Evolutionary conservation across 2,329 filamentous ascomycete genomes (phyloP).

Genomic region (Talaromyces sp.): DNA sequence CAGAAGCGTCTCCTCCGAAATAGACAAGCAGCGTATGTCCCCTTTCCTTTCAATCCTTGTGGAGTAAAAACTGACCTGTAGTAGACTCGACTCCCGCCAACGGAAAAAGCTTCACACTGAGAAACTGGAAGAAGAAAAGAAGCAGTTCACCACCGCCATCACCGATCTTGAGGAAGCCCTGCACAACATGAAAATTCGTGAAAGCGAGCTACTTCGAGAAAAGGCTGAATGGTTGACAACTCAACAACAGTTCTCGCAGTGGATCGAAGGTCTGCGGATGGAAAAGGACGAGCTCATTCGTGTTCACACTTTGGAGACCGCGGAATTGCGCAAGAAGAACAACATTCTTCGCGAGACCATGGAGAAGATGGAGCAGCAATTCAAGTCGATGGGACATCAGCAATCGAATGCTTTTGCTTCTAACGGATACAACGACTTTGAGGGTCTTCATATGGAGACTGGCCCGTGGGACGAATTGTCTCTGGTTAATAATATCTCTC

Average conservation of each 20-base stretch:
- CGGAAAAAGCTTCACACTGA: conserved; percentile 98
- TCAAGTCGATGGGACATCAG: conserved; percentile 28
- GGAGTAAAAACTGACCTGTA: conserved; percentile 16
- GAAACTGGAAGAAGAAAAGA: conserved; percentile 94
- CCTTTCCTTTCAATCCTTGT: conserved; percentile 23
- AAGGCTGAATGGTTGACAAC: conserved; percentile 66
- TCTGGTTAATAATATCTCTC: conserved; percentile 64
- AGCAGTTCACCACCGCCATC: conserved; percentile 77
- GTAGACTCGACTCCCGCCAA: conserved; percentile 88
- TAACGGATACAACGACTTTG: conserved; percentile 76
- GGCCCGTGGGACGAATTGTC: conserved; percentile 77
- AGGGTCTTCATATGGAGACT: conserved; percentile 75
- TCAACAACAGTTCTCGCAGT: conserved; percentile 71
- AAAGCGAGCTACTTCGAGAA: conserved; percentile 52
- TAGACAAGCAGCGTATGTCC: conserved; percentile 87
- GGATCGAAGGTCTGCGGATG: conserved; percentile 72
- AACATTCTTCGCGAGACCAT: conserved; percentile 70
- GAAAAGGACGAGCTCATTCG: conserved; percentile 93
- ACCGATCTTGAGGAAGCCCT: conserved; percentile 76
- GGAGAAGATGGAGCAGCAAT: conserved; percentile 47
- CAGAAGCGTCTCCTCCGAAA: conserved; percentile 94
- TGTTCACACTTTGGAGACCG: conserved; percentile 83
- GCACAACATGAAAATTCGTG: conserved; percentile 63
- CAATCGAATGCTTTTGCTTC: conserved; percentile 56
- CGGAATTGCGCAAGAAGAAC: conserved; percentile 89